These are phyloP conservation scores for Emericellopsis terricola DNA, from an alignment of 495 filamentous ascomycete species.

Conservation along the genomic window DNA sequence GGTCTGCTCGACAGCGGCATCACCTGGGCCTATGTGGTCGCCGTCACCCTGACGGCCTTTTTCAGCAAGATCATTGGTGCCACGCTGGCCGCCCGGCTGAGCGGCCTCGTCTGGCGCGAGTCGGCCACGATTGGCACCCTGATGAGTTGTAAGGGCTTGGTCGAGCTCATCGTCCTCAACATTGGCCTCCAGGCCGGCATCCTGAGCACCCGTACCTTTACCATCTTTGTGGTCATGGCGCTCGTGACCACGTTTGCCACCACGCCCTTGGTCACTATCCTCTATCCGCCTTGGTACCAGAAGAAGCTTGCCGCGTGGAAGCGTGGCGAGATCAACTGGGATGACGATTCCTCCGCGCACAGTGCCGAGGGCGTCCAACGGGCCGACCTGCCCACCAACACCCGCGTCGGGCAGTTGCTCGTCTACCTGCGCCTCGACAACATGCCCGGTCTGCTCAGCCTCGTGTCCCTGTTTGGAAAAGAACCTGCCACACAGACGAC, in stretches of 20 bases:
- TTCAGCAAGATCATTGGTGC: slow-evolving; percentile 74
- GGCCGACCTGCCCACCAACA: slow-evolving; percentile 14
- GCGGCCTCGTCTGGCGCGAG: slow-evolving; percentile 81
- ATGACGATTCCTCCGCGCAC: slow-evolving; percentile 28
- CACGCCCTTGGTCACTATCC: slow-evolving; percentile 55
- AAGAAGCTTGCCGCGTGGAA: slow-evolving; percentile 83
- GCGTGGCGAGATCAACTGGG: slow-evolving; percentile 86
- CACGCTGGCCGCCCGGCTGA: slow-evolving; percentile 56
- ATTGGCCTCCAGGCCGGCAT: slow-evolving; percentile 89
- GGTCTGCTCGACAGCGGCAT: slow-evolving; percentile 68
- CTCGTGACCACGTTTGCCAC: slow-evolving; percentile 81
- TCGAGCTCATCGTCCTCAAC: slow-evolving; percentile 92
- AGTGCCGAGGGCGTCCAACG: slow-evolving; percentile 8
- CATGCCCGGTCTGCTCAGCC: slow-evolving; percentile 68
- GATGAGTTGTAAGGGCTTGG: slow-evolving; percentile 96
- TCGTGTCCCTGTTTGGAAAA: slow-evolving; percentile 58
- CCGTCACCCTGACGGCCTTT: slow-evolving; percentile 69
- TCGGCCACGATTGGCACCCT: slow-evolving; percentile 78
- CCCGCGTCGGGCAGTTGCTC: slow-evolving; percentile 26
- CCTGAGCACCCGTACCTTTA: slow-evolving; percentile 73
- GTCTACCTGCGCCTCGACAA: slow-evolving; percentile 72
- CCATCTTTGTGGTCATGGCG: slow-evolving; percentile 98
- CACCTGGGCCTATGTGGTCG: slow-evolving; percentile 87
- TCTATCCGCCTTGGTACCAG: slow-evolving; percentile 86
- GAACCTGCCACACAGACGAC: slow-evolving; percentile 8